These are phyloP conservation scores for Otatea glauca DNA, from an alignment of 176 grass and related monocot genomes.

Conservation along the genomic window DNA sequence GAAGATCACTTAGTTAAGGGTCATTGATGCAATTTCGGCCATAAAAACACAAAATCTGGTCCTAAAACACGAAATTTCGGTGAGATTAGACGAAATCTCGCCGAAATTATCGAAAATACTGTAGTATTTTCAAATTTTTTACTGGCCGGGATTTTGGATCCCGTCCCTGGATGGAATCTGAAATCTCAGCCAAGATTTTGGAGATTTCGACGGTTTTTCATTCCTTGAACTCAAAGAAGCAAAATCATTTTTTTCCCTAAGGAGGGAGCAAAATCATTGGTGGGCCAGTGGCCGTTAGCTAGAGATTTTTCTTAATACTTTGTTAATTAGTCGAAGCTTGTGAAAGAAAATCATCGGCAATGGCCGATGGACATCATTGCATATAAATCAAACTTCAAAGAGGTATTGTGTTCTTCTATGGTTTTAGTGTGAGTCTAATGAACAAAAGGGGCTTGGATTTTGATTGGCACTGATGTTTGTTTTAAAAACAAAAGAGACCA, in stretches of 20 bases:
- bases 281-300: not conserved
- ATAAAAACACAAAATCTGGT: no score
- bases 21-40: no score
- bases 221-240: not conserved
- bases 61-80: no score
- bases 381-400: not conserved
- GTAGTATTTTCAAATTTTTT: no score
- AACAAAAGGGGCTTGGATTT: not conserved
- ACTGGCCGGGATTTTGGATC: no score
- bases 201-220: no score
- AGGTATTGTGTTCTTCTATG: not conserved
- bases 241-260: slow-evolving; percentile 2
- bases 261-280: not conserved
- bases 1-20: no score
- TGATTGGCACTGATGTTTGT: not conserved
- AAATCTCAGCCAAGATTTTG: no score
- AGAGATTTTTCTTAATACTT: not conserved
- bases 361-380: not conserved
- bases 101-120: no score
- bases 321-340: not conserved
- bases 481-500: not conserved
- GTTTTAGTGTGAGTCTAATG: not conserved
- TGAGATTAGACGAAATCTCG: no score
- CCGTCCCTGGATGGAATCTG: no score
- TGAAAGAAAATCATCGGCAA: not conserved